Base-by-base conservation (phyloP, 2,329 filamentous ascomycete species). In the Amphichorda felina region DNA sequence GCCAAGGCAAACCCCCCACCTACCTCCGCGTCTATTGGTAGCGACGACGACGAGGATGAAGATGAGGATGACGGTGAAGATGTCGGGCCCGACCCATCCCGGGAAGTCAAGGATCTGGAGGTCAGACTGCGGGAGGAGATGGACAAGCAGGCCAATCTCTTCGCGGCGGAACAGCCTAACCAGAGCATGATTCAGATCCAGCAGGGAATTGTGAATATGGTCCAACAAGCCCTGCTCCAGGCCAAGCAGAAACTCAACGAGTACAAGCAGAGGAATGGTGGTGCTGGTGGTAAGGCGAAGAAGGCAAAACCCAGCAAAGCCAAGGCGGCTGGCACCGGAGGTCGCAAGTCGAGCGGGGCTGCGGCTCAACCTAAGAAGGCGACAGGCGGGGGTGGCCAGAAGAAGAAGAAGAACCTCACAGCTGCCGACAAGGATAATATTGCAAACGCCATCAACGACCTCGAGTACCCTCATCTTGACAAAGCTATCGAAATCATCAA, bases 361-460 rank as follows among this genome's bases (percentile, higher is more conserved):
- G 38, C 52, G 10, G 24, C 17, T 4, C n/a, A 3, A 41, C 42
- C 55, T 4, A 61, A 59, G 47, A 61, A 62, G 39, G 40, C 52
- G 9, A 18, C 22, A 14, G 24, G 22, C 2, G 47, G 52, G 24
- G 50, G 53, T 25, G 50, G 53, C 39, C 64, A 75, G 54, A 70
- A 71, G 48, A 37, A 51, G 5, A 63, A 62, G 48, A 63, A 57
- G 50, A 70, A 71, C 36, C 73, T 83, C 50, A 75, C 86, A 30
- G 79, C 75, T 40, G 69, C 80, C 4, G 87, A 98, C 60, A 96
- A 96, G 65, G 85, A 91, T 39, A 75, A 88, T 44, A 93, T 98
- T 39, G 89, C 86, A 2, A 79, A 81, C 39, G 82, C 83, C 11
- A 91, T 94, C 43, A 82, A 80, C 47, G 79, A 79, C 42, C 75